These are phyloP conservation scores for Amylocarpus encephaloides DNA, from an alignment of 2,329 filamentous ascomycete species.

Conservation along the genomic window DNA sequence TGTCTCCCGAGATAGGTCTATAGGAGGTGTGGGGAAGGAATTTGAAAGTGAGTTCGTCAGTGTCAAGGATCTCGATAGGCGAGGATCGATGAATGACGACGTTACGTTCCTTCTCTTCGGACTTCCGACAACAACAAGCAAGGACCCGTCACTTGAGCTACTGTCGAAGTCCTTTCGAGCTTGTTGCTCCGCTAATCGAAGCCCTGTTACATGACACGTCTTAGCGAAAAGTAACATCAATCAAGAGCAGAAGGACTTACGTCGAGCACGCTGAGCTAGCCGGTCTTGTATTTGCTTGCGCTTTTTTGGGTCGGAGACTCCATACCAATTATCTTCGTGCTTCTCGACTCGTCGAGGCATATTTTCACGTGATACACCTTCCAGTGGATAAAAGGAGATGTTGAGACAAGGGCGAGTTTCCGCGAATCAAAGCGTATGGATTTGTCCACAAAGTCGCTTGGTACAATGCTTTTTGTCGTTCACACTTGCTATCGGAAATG, in stretches of 20 bases:
- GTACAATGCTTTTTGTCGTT: no score
- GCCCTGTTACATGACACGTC: not conserved
- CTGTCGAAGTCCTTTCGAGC: not conserved
- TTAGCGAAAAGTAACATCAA: not conserved
- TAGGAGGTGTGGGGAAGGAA: not conserved
- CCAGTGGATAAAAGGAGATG: no score
- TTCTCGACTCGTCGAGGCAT: not conserved
- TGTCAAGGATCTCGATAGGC: not conserved
- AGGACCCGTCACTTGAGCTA: not conserved
- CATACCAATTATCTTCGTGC: slow-evolving; percentile 11
- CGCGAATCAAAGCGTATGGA: no score
- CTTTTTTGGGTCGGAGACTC: slow-evolving; percentile 14
- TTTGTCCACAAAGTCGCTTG: no score
- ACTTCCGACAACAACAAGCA: not conserved
- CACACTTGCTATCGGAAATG: no score
- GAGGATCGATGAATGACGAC: not conserved
- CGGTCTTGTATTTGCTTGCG: slow-evolving; percentile 21
- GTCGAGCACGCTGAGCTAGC: slow-evolving; percentile 18
- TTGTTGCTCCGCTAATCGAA: not conserved
- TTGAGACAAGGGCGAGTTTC: no score
- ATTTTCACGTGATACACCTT: no score
- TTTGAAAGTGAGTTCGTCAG: not conserved
- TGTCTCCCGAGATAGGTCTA: not conserved
- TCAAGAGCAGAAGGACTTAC: slow-evolving; percentile 8
- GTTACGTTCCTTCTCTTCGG: not conserved